Evolutionary conservation across 306 rosid species (phyloP).

Genomic region (Cucumis sativus): Cucumber_9930_V3 NC_026658.2:21865001-21865500

Average conservation of each 20-base stretch:
- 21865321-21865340: background rate
- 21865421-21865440: no score
- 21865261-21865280: background rate
- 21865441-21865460: no score
- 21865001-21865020: slow-evolving; percentile 15
- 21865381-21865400: no score
- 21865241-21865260: background rate
- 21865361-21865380: no score
- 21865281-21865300: background rate
- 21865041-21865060: slow-evolving; percentile 16
- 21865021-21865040: slow-evolving; percentile 18
- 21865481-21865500: no score
- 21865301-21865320: background rate
- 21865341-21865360: no score
- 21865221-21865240: background rate
- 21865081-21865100: slow-evolving; percentile 23
- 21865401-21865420: no score
- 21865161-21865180: background rate
- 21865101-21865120: slow-evolving; percentile 7
- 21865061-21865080: slow-evolving; percentile 21
- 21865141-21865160: background rate
- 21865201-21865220: background rate
- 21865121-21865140: background rate
- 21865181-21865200: background rate
- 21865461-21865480: no score